These are phyloP conservation scores for Sophora flavescens DNA, from an alignment of 306 rosid species.

Conservation along the genomic window DNA sequence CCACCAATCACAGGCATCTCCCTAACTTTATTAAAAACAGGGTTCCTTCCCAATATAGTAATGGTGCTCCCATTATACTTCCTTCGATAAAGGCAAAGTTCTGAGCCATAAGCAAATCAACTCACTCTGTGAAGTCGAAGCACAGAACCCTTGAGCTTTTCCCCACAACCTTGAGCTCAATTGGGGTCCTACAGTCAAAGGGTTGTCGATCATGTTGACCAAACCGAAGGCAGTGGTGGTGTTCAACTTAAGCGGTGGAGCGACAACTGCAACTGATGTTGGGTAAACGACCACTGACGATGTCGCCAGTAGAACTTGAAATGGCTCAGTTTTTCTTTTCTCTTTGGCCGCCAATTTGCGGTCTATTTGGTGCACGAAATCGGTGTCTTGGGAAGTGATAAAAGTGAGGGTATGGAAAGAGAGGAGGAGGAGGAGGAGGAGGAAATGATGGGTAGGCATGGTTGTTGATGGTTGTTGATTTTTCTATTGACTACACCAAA, in stretches of 20 bases:
- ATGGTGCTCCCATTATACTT: slow-evolving; percentile 82
- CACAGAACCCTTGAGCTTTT: slow-evolving; percentile 67
- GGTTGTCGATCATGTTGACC: slow-evolving; percentile 52
- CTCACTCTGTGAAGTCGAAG: slow-evolving; percentile 55
- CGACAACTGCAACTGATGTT: slow-evolving; percentile 43
- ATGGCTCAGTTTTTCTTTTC: slow-evolving; percentile 63
- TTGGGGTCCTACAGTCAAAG: slow-evolving; percentile 55
- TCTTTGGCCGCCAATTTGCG: slow-evolving; percentile 45
- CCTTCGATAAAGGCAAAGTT: slow-evolving; percentile 65
- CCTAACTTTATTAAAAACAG: slow-evolving; percentile 54
- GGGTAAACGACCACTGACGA: slow-evolving; percentile 50
- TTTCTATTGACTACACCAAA: slow-evolving; percentile 32
- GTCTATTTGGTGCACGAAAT: slow-evolving; percentile 50
- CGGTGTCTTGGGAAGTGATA: neutral
- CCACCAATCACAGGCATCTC: slow-evolving; percentile 90
- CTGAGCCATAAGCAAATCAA: slow-evolving; percentile 67
- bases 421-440: slow-evolving; percentile 39
- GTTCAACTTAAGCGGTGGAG: slow-evolving; percentile 29
- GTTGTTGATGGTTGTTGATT: slow-evolving; percentile 39
- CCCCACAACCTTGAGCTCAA: slow-evolving; percentile 54
- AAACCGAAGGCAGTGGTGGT: slow-evolving; percentile 48
- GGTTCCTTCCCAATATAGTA: slow-evolving; percentile 70
- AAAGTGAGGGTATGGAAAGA: neutral
- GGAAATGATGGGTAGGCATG: slow-evolving; percentile 31
- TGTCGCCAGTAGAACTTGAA: slow-evolving; percentile 74